Percentiles rank a stretch among this genome's conserved stretches.
phyloP scores from a whole-genome alignment of 2,329 filamentous ascomycete species.

The Magnaporthiopsis rhizophila region DNA sequence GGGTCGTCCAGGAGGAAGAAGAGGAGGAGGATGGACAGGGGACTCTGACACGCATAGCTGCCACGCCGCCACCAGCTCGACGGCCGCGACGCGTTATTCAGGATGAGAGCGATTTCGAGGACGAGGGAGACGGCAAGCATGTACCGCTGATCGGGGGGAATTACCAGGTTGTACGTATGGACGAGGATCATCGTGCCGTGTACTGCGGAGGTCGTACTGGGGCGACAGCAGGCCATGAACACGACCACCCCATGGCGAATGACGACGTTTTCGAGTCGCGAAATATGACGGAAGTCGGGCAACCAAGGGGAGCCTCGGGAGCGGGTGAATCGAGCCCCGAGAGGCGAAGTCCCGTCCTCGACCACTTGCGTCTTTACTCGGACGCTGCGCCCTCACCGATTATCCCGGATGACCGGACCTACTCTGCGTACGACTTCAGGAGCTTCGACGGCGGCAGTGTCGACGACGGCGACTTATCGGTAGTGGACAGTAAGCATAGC shows the following conservation, averaged over 20 bases:
- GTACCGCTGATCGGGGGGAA: no score
- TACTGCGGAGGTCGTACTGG: no score
- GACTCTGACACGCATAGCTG: background rate
- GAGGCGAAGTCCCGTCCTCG: background rate
- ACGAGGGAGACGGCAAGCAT: background rate
- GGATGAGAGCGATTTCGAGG: background rate
- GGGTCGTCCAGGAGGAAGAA: background rate
- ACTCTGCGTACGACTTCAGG: background rate
- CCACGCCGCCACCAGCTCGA: background rate
- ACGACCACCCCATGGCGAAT: background rate
- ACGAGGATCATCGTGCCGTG: no score
- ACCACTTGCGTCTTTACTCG: slow-evolving; percentile 3
- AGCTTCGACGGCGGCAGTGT: background rate
- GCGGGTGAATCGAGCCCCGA: background rate
- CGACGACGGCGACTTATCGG: background rate
- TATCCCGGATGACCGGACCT: background rate
- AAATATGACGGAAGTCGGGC: background rate
- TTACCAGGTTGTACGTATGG: no score
- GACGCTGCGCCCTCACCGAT: slow-evolving; percentile 7
- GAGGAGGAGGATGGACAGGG: background rate
- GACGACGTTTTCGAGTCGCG: background rate
- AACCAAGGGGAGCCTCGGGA: background rate
- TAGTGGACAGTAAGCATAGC: no score
- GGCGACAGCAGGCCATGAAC: no score
- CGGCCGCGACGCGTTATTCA: slow-evolving; percentile 2